Conservation (phyloP, 225 moss, liverwort and hornwort genomes). For the Lunularia cruciata region DNA sequence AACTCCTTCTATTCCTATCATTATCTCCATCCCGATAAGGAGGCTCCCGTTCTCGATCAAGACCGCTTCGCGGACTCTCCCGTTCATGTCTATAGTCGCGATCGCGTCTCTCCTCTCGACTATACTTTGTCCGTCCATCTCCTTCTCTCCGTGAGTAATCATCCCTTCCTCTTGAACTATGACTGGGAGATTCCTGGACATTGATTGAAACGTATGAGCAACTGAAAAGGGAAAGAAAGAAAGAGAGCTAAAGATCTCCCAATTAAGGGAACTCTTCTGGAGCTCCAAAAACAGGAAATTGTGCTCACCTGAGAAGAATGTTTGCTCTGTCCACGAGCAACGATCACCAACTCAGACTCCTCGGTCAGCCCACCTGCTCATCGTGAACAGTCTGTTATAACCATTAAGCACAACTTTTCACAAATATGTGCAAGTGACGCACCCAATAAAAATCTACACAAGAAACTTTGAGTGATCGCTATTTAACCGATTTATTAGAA, state of each 20-base stretch:
- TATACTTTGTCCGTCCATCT: conserved; percentile 45
- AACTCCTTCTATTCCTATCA: conserved; percentile 30
- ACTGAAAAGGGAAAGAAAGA: not conserved
- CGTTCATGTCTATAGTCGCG: conserved; percentile 41
- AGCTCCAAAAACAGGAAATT: not conserved
- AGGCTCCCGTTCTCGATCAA: conserved; percentile 13
- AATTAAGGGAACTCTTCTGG: not conserved
- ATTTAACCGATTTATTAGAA: too few species aligned
- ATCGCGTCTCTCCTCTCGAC: conserved; percentile 43
- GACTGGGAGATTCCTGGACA: conserved; percentile 22
- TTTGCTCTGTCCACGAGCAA: conserved; percentile 6
- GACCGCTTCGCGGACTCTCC: conserved; percentile 44
- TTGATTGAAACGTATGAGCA: not conserved
- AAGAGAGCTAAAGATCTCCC: too few species aligned
- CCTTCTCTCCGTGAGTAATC: conserved; percentile 31
- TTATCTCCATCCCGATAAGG: conserved; percentile 24
- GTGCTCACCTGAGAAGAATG: conserved; percentile 8
- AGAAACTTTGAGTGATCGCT: not conserved
- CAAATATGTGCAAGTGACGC: not conserved
- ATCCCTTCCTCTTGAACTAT: conserved; percentile 32
- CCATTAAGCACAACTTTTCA: not conserved
- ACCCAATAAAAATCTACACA: not conserved
- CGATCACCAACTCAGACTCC: conserved; percentile 25
- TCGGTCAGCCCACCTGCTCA: conserved; percentile 24
- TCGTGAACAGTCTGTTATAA: not conserved